Evolutionary conservation across 768 basidiomycete species (phyloP).

Genomic region (Suillus hirtellus): DNA sequence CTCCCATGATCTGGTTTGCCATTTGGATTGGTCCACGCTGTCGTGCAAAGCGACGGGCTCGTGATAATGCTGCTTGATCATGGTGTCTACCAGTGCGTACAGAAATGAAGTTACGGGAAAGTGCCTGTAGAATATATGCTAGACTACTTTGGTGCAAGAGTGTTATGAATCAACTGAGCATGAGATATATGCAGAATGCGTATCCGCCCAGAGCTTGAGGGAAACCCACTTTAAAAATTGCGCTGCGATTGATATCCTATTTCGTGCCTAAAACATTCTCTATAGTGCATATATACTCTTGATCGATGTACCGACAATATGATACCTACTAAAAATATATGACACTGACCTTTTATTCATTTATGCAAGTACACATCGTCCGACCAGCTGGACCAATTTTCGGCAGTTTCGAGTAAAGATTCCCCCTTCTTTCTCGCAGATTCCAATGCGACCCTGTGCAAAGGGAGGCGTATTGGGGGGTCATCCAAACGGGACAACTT

Average conservation of each 20-base stretch:
- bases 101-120: neutral
- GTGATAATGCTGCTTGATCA: slow-evolving; percentile 7
- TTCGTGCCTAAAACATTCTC: slow-evolving; percentile 6
- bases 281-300: neutral
- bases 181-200: neutral
- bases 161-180: neutral
- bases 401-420: slow-evolving; percentile 21
- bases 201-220: neutral
- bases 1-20: slow-evolving; percentile 53
- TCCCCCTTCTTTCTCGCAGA: slow-evolving; percentile 23
- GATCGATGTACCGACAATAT: neutral
- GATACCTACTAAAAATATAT: neutral
- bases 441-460: slow-evolving; percentile 25
- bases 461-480: slow-evolving; percentile 22
- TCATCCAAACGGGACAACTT: slow-evolving; percentile 18
- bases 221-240: slow-evolving; percentile 18
- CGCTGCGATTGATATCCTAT: slow-evolving; percentile 25
- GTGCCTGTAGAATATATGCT: neutral
- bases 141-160: neutral
- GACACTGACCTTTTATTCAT: slow-evolving; percentile 7
- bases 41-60: slow-evolving; percentile 39
- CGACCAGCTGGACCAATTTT: slow-evolving; percentile 23
- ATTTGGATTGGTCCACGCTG: slow-evolving; percentile 59
- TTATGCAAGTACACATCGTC: slow-evolving; percentile 22
- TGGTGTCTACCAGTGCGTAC: neutral